Conservation (phyloP, 1,139 yeast species). For the Pichia sp. region DNA sequence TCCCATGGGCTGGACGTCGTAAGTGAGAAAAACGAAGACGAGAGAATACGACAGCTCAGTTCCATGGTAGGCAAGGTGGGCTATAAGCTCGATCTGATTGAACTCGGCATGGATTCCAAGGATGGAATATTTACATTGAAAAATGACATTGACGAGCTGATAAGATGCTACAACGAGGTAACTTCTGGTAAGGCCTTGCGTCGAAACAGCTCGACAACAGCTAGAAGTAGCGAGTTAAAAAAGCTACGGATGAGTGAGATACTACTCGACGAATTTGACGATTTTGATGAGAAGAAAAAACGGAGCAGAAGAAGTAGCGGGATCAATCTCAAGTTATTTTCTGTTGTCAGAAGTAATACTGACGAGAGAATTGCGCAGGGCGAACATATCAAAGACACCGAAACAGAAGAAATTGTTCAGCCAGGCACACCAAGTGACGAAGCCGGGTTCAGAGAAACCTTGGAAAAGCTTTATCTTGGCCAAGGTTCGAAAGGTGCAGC, state of each 20-base stretch:
- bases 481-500: neutral
- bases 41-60: slow-evolving; percentile 18
- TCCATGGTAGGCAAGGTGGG: slow-evolving; percentile 20
- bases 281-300: slow-evolving; percentile 13
- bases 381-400: neutral
- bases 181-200: slow-evolving; percentile 6
- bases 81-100: slow-evolving; percentile 23
- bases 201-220: neutral
- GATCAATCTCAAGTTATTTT: slow-evolving; percentile 26
- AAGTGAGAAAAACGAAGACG: slow-evolving; percentile 25
- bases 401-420: neutral
- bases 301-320: slow-evolving; percentile 28
- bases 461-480: slow-evolving; percentile 1
- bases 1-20: slow-evolving; percentile 15
- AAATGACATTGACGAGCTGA: slow-evolving; percentile 18
- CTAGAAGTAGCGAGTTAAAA: slow-evolving; percentile 4
- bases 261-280: slow-evolving; percentile 9
- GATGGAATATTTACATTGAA: slow-evolving; percentile 17
- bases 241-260: slow-evolving; percentile 14
- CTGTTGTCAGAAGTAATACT: slow-evolving; percentile 24
- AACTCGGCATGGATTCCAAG: slow-evolving; percentile 21
- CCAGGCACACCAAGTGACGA: neutral
- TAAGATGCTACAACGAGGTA: slow-evolving; percentile 9
- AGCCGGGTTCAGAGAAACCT: slow-evolving; percentile 1
- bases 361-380: neutral